phyloP scores from a whole-genome alignment of 2,329 filamentous ascomycete genomes.

The Stemphylium beticola region DNA sequence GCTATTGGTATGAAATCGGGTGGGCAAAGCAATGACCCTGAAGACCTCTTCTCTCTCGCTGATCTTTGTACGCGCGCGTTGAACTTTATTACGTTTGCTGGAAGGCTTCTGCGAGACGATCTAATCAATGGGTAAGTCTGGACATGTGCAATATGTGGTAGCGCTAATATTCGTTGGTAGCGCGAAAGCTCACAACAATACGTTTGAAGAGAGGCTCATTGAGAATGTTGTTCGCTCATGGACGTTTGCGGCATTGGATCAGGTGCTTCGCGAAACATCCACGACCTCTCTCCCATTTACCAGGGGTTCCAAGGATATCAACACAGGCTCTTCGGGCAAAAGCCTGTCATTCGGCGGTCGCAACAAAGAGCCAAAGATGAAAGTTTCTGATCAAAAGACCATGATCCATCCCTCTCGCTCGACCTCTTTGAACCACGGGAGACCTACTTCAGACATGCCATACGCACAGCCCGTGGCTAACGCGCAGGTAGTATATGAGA shows the following conservation, averaged over 20 bases:
- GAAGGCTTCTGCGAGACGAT: conserved; percentile 80
- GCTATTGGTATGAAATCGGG: conserved; percentile 34
- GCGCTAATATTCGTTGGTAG: conserved; percentile 33
- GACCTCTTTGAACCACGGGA: conserved; percentile 62
- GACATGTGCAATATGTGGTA: neutral
- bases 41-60: conserved; percentile 80
- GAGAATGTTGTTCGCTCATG: conserved; percentile 81
- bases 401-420: conserved; percentile 72
- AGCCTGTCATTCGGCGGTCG: conserved; percentile 59
- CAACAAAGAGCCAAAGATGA: conserved; percentile 64
- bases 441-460: conserved; percentile 39
- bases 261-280: conserved; percentile 76
- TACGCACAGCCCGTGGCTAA: conserved; percentile 37
- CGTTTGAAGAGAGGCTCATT: conserved; percentile 59
- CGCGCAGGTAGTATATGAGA: conserved; percentile 48
- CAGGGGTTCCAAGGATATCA: conserved; percentile 26
- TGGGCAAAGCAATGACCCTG: conserved; percentile 60
- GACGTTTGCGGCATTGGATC: conserved; percentile 76
- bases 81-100: conserved; percentile 81
- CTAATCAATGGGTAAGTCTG: conserved; percentile 65
- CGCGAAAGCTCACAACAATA: conserved; percentile 35
- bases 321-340: conserved; percentile 43
- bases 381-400: conserved; percentile 71
- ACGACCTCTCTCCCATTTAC: conserved; percentile 72
- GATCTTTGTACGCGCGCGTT: conserved; percentile 84